Evolutionary conservation across 257 asterid genomes (phyloP).

Genomic region (Solanum habrochaites): DNA sequence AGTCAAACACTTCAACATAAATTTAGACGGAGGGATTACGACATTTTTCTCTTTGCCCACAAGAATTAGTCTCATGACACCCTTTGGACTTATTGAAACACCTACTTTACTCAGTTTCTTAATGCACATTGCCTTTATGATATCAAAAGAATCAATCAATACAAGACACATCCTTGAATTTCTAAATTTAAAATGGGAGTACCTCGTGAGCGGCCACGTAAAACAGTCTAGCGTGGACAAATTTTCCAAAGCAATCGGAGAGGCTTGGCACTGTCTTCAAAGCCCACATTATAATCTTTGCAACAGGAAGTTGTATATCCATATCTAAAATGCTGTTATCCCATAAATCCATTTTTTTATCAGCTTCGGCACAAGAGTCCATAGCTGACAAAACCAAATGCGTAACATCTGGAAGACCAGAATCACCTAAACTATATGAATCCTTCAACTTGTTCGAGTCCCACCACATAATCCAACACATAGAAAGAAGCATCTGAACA

Average conservation of each 20-base stretch:
- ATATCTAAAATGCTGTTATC: conserved; percentile 25
- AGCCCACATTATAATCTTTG: conserved; percentile 59
- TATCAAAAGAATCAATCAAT: background rate
- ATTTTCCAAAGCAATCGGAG: conserved; percentile 65
- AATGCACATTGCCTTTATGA: background rate
- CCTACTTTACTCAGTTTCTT: background rate
- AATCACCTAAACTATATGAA: conserved; percentile 10
- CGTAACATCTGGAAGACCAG: conserved; percentile 55
- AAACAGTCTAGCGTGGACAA: conserved; percentile 54
- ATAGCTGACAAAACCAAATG: conserved; percentile 60
- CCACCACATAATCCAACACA: conserved; percentile 68
- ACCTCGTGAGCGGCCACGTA: conserved; percentile 36
- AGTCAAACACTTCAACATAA: background rate
- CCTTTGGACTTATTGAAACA: background rate
- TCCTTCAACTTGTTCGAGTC: conserved; percentile 37
- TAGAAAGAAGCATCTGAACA: conserved; percentile 41
- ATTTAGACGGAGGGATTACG: background rate
- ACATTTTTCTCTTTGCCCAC: background rate
- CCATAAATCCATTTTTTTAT: conserved; percentile 38
- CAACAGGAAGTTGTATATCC: conserved; percentile 53
- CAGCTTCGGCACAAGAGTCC: conserved; percentile 40
- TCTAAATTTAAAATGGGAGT: background rate
- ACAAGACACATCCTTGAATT: background rate
- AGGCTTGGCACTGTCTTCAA: conserved; percentile 64
- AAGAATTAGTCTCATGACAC: background rate